These are phyloP conservation scores for Fusarium fracticaudum DNA, from an alignment of 2,329 filamentous ascomycete genomes.

Conservation along the genomic window DNA sequence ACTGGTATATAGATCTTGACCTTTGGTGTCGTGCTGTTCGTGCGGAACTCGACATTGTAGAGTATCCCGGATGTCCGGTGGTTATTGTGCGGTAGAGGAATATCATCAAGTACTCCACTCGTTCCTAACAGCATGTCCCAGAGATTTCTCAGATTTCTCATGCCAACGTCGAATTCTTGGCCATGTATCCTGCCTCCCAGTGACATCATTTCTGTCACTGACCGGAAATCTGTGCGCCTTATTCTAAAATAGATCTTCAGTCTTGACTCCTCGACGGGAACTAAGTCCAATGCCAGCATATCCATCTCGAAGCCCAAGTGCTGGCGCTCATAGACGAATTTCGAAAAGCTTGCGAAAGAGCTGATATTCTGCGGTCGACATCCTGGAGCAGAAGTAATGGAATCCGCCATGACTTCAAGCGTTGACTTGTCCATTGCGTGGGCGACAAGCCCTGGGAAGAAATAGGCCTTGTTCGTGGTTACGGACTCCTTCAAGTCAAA, in stretches of 20 bases:
- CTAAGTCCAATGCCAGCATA: slow-evolving; percentile 49
- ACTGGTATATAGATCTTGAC: slow-evolving; percentile 49
- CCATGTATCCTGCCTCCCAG: slow-evolving; percentile 30
- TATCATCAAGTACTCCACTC: neutral
- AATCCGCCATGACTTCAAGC: slow-evolving; percentile 7
- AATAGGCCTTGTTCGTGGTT: neutral
- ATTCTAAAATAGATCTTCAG: slow-evolving; percentile 51
- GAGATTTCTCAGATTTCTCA: slow-evolving; percentile 25
- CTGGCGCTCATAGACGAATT: neutral
- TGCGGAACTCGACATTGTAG: slow-evolving; percentile 47
- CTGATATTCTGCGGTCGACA: neutral
- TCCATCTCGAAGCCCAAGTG: slow-evolving; percentile 9
- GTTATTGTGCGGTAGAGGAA: slow-evolving; percentile 9
- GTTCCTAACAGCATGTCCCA: slow-evolving; percentile 32
- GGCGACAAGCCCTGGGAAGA: neutral
- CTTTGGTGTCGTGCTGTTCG: slow-evolving; percentile 27
- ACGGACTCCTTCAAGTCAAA: neutral
- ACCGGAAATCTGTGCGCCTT: slow-evolving; percentile 43
- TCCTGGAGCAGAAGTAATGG: slow-evolving; percentile 30
- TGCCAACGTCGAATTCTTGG: slow-evolving; percentile 11
- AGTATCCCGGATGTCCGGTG: slow-evolving; percentile 49
- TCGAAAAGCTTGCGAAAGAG: neutral
- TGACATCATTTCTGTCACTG: slow-evolving; percentile 40
- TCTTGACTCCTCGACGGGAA: slow-evolving; percentile 41
- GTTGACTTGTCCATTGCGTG: neutral